These are phyloP conservation scores for Glutinoglossum americanum DNA, from an alignment of 495 filamentous ascomycete genomes.

Conservation along the genomic window DNA sequence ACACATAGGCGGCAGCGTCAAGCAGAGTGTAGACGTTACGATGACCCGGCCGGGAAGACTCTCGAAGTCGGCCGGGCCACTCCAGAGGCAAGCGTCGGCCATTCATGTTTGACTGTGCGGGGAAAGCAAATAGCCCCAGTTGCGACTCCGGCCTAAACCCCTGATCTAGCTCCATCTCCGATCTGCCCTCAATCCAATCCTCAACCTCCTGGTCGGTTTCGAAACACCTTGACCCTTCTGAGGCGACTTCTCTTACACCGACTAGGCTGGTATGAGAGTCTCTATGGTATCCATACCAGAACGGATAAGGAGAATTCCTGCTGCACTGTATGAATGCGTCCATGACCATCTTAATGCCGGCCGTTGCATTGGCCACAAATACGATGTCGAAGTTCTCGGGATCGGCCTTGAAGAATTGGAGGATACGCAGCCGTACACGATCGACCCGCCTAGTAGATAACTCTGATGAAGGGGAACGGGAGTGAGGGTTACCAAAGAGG, in stretches of 20 bases:
- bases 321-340: slow-evolving; percentile 29
- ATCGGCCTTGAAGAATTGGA: slow-evolving; percentile 39
- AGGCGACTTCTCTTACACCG: slow-evolving; percentile 41
- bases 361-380: slow-evolving; percentile 51
- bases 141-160: slow-evolving; percentile 5
- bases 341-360: slow-evolving; percentile 46
- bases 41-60: slow-evolving; percentile 18
- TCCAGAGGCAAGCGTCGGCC: slow-evolving; percentile 41
- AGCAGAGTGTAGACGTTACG: slow-evolving; percentile 39
- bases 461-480: slow-evolving; percentile 39
- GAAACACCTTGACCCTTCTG: slow-evolving; percentile 36
- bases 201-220: slow-evolving; percentile 40
- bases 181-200: slow-evolving; percentile 30
- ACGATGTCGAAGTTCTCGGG: slow-evolving; percentile 44
- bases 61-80: slow-evolving; percentile 32
- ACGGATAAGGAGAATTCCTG: slow-evolving; percentile 25
- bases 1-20: slow-evolving; percentile 51
- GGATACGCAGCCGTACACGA: slow-evolving; percentile 30
- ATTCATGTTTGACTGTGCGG: slow-evolving; percentile 63
- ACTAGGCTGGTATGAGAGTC: slow-evolving; percentile 58
- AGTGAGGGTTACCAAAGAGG: slow-evolving; percentile 61
- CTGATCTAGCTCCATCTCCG: slow-evolving; percentile 10
- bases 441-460: slow-evolving; percentile 39
- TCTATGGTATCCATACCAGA: slow-evolving; percentile 57
- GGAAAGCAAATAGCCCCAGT: slow-evolving; percentile 48